Evolutionary conservation across 495 filamentous ascomycete genomes (phyloP), one percentile per base, ranked within the genome.

Genomic region (Staphylotrichum longicolle): DNA sequence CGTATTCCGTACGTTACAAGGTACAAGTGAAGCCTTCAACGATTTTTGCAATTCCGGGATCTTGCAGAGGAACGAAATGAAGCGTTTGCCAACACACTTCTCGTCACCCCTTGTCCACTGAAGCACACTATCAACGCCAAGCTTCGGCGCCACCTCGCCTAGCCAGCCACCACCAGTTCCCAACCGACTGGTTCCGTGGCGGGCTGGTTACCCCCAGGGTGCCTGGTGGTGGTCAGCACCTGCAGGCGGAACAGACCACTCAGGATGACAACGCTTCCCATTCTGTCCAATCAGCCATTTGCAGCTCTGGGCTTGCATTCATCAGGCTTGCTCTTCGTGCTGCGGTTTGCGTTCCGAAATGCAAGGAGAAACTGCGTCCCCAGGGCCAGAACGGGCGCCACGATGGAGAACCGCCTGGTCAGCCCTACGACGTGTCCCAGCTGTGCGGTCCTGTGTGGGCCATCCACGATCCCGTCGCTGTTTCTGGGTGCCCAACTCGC

Each of bases 101-200:
- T 0, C 37, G 37, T 39, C n/a, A 20, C 37, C 3, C 45, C 37
- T 35, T 46, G 15, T 62, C 3, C 12, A 45, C 15, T 27, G 30
- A 44, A 42, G 12, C 27, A 4, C 37, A 44, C 20, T 50, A 33
- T 54, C 37, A 15, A 34, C 10, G 62, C 51, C 46, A 64, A 60
- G 57, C 62, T 49, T 51, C 42, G 40, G 42, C 45, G 62, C 62
- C 57, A 56, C 57, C 33, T 46, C 46, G 62, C 62, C 50, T 51
- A 42, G 45, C 15, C 50, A 60, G 62, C 57, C 57, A 60, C 46
- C 57, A 45, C 35, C 48, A 20, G 48, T 48, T 53, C 34, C 61
- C 46, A 63, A 39, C 44, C 32, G 54, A 51, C 56, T 7, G 48
- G 61, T 63, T 51, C 54, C 37, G 33, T 47, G 34, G 53, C 48